phyloP scores from a whole-genome alignment of 2,329 filamentous ascomycete species.

The Pseudocercospora macadamiae region DNA sequence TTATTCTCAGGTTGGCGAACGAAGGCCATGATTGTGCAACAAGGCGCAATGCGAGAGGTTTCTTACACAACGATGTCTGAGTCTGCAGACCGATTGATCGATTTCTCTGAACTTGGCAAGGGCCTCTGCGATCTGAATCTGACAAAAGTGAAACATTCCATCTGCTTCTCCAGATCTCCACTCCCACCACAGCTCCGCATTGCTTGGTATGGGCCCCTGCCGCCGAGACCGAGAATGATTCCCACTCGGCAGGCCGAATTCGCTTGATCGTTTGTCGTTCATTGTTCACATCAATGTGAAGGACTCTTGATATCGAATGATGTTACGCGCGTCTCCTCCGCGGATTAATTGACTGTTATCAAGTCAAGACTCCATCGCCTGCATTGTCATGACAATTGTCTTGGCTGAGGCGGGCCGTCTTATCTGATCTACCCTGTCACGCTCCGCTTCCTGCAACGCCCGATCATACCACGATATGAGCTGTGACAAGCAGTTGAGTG shows the following conservation, averaged over 20 bases:
- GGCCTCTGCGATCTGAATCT: no score
- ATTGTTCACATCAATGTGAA: background rate
- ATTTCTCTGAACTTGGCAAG: no score
- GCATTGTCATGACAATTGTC: background rate
- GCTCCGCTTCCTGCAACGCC: background rate
- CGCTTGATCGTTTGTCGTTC: background rate
- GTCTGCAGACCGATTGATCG: no score
- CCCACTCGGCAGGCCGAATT: background rate
- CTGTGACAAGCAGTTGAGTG: background rate
- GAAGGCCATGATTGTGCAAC: background rate
- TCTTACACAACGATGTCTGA: no score
- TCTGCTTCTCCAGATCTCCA: conserved; percentile 3
- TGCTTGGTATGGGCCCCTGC: background rate
- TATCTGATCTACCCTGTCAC: background rate
- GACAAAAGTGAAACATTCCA: background rate
- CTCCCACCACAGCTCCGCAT: background rate
- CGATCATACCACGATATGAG: background rate
- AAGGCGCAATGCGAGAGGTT: no score
- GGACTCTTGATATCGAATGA: no score
- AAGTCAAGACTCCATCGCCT: background rate
- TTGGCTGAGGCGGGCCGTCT: background rate
- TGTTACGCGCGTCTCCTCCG: background rate
- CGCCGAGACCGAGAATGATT: background rate
- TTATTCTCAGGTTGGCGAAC: background rate
- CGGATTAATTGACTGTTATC: background rate